These are phyloP conservation scores for Aspergillus conjunctus DNA, from an alignment of 495 filamentous ascomycete genomes.

Conservation along the genomic window DNA sequence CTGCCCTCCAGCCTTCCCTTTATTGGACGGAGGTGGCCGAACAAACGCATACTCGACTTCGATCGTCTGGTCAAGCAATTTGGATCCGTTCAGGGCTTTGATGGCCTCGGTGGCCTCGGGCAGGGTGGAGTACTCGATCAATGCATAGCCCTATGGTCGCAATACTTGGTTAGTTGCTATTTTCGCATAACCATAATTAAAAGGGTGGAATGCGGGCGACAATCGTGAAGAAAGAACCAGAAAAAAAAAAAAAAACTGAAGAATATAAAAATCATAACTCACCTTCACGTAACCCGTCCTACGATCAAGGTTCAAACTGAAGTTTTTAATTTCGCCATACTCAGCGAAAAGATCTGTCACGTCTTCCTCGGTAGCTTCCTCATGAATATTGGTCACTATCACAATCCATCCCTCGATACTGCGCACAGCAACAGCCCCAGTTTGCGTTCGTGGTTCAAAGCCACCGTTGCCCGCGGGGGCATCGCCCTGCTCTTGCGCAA, in stretches of 20 bases:
- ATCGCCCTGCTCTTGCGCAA: constrained; percentile 46
- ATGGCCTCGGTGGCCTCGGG: constrained; percentile 85
- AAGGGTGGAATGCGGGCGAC: too few relatives aligned
- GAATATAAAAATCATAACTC: constrained; percentile 23
- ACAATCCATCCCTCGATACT: constrained; percentile 99
- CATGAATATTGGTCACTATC: constrained; percentile 94
- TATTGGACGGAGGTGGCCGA: constrained; percentile 77
- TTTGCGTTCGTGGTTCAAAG: constrained; percentile 69
- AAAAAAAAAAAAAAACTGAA: constrained; percentile 1
- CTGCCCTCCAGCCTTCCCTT: constrained; percentile 54
- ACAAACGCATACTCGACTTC: constrained; percentile 96
- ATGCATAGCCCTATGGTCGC: constrained; percentile 73
- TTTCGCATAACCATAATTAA: background rate
- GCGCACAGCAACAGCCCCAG: constrained; percentile 87
- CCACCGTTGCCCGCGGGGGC: constrained; percentile 56
- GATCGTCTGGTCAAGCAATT: constrained; percentile 91
- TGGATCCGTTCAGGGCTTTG: constrained; percentile 75
- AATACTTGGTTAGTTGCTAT: constrained; percentile 17
- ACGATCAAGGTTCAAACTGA: constrained; percentile 92
- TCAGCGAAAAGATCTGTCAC: constrained; percentile 93
- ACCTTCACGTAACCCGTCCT: constrained; percentile 98
- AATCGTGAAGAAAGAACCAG: background rate
- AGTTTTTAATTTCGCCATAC: constrained; percentile 95
- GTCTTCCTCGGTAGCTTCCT: constrained; percentile 96
- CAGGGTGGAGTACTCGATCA: constrained; percentile 91